Base-by-base conservation (phyloP, 2,329 filamentous ascomycete species). In the Pseudogymnoascus sp. region DNA sequence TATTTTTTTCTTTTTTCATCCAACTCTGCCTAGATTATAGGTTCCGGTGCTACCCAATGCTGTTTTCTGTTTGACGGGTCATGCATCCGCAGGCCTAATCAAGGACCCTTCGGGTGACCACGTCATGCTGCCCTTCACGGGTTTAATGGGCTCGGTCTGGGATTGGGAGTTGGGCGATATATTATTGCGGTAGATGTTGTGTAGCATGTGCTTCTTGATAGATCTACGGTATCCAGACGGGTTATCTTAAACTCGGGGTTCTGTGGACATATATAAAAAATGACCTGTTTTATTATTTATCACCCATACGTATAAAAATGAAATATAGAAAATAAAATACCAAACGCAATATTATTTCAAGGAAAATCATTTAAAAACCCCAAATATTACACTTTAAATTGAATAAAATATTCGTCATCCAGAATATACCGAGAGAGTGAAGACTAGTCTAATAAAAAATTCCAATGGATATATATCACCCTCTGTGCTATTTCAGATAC, bases 71-170 rank as follows among this genome's bases (percentile, higher is more conserved):
- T 57, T 57, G 51, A 14, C n/a, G n/a, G 29, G 29, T 18, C 51
- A 57, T 57, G 29, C 51, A 57, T 34, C 51, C 1, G n/a, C 36
- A 57, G 51, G 51, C 51, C 51, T 36, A 57, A 57, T 57, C 51
- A 57, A 57, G 51, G 29, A 34, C 51, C 51, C 51, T 57, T 57
- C 16, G 29, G 51, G 29, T 57, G 51, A 57, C 51, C 51, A 57
- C 51, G 29, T 57, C 51, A 57, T 57, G 51, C n/a, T 57, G 51
- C 29, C 10, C 29, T 34, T 21, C 29, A 57, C 51, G 29, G 14
- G 51, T 57, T 57, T 57, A 36, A 34, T 34, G 29, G 29, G 51
- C 29, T 12, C 1, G 29, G 16, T 36, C 5, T 57, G 2, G 51
- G n/a, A 57, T 57, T 57, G 51, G 51, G 51, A 57, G 47, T 8